Evolutionary conservation across 2,329 filamentous ascomycete genomes (phyloP), one percentile per base, ranked within the genome.

Genomic region (Fusarium sp.): DNA sequence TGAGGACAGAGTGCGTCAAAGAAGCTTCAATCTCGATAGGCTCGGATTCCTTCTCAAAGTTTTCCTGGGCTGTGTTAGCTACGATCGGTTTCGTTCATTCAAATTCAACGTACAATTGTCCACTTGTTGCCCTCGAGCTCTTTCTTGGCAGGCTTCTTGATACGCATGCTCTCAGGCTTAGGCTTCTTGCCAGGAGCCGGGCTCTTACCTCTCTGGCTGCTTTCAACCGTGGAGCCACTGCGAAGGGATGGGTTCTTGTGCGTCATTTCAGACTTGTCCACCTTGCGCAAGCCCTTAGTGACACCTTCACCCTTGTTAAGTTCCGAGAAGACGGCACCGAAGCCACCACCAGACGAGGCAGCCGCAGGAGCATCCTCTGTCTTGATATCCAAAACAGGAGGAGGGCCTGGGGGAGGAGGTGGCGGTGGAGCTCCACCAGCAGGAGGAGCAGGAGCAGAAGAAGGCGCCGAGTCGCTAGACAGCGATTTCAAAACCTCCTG

Each of bases 171-270:
- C 81, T 95, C 91, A 5, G 93, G 93, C 83, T 95, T 95, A 55
- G 92, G 91, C 81, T 94, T 95, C 82, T 94, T 95, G 73, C 90
- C 92, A 3, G 96, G 96, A 20, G 93, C 92, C 3, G 94, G 95
- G 70, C 93, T 97, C 86, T 96, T 97, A 60, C 88, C 90, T 51
- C 93, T 80, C 43, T 84, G 84, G 64, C 85, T 86, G 24, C 86
- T 88, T 29, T 92, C 86, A 5, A 95, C 93, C 3, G 89, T 87
- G 15, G 92, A 92, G 66, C 85, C 85, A 25, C 92, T 88, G 68
- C 96, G 91, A 62, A 99, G 85, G 12, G 90, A 89, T 16, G 96
- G 96, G 82, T 99, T 99, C 85, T 98, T 98, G 83, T 99, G 96
- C 65, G 96, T 99, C 95, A 98, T 98, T 81, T 98, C 87, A 57